Conservation (phyloP, 1,284 basidiomycete genomes). For the Vanrija pseudolonga region DNA sequence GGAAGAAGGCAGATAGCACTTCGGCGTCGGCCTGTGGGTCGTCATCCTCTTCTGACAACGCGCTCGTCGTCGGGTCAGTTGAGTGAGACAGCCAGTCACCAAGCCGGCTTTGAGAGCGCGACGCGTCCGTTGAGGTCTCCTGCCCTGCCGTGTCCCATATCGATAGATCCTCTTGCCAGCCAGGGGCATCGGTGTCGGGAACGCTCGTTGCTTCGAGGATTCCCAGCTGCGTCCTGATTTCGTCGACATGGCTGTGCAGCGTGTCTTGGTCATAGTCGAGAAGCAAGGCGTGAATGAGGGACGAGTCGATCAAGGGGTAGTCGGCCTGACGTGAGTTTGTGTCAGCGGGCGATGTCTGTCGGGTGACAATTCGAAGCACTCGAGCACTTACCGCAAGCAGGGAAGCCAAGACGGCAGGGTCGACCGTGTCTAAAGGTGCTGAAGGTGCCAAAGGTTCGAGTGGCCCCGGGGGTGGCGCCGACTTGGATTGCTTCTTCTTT, state of each 20-base stretch:
- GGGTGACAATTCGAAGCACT: too few species aligned
- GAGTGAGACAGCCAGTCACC: too few species aligned
- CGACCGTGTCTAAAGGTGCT: conserved; percentile 7
- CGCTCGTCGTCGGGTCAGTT: background rate
- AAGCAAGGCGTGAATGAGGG: conserved; percentile 39
- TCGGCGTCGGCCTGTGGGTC: conserved; percentile 12
- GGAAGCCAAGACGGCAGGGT: conserved; percentile 22
- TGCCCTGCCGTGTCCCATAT: too few species aligned
- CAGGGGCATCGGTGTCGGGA: conserved; percentile 28
- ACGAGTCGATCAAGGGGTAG: conserved; percentile 39
- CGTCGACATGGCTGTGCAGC: conserved; percentile 21
- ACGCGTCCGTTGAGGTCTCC: too few species aligned
- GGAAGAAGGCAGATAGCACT: conserved; percentile 31
- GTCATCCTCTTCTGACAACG: background rate
- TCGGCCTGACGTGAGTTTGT: conserved; percentile 28
- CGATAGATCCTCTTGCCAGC: too few species aligned
- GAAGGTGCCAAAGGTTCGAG: too few species aligned
- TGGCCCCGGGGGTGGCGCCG: background rate
- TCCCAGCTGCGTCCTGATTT: conserved; percentile 40
- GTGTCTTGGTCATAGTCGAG: conserved; percentile 35
- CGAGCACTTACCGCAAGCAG: conserved; percentile 22
- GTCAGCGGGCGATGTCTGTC: too few species aligned
- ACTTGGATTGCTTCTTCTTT: background rate
- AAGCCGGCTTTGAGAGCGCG: too few species aligned
- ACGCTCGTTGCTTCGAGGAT: conserved; percentile 44